Percentiles rank a stretch among this genome's conserved stretches.
phyloP scores from a whole-genome alignment of 768 basidiomycete genomes.

The Tylopilus sp. region DNA sequence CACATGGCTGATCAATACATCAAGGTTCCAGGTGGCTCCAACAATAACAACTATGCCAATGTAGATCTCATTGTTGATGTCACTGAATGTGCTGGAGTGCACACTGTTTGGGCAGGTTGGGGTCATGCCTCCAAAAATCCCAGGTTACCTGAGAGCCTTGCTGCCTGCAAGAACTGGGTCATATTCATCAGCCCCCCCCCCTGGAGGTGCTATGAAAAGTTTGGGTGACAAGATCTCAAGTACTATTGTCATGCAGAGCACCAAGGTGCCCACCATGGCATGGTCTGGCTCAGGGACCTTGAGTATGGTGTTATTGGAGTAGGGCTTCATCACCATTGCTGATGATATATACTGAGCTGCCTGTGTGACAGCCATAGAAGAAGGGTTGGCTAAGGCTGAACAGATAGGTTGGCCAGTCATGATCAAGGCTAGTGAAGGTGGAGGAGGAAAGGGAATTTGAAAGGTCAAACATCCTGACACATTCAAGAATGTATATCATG shows the following conservation, averaged over 20 bases:
- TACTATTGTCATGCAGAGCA: slow-evolving; percentile 97
- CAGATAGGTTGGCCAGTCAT: slow-evolving; percentile 95
- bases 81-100: slow-evolving; percentile 94
- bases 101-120: slow-evolving; percentile 99
- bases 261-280: slow-evolving; percentile 95
- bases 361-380: slow-evolving; percentile 84
- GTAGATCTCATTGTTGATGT: slow-evolving; percentile 98
- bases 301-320: slow-evolving; percentile 77
- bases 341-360: slow-evolving; percentile 86
- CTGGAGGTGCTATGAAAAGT: slow-evolving; percentile 98
- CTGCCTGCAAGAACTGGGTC: slow-evolving; percentile 90
- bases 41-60: too few species aligned
- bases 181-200: slow-evolving; percentile 99
- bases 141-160: slow-evolving; percentile 88
- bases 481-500: slow-evolving; percentile 93
- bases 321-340: slow-evolving; percentile 92
- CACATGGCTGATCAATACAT: slow-evolving; percentile 99
- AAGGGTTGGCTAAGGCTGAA: slow-evolving; percentile 80
- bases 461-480: slow-evolving; percentile 84
- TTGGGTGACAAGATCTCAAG: slow-evolving; percentile 99
- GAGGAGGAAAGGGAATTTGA: slow-evolving; percentile 97
- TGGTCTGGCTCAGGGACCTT: slow-evolving; percentile 97
- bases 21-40: slow-evolving; percentile 96
- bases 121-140: slow-evolving; percentile 99
- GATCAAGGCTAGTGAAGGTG: slow-evolving; percentile 99